phyloP scores from a whole-genome alignment of 2,329 filamentous ascomycete species.

The Drechslera avenae region DNA sequence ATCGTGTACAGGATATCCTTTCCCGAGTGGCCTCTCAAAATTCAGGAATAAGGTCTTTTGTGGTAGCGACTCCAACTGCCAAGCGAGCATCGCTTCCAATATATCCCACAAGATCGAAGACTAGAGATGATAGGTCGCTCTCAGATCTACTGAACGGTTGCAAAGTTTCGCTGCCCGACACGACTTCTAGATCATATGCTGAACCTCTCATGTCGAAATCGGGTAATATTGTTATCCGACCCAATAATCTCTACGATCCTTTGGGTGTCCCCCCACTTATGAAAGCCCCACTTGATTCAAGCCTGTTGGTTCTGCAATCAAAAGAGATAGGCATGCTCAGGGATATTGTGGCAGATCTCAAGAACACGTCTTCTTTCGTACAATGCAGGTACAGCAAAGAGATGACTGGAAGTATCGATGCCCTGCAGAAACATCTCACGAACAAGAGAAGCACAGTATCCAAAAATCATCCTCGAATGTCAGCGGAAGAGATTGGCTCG shows the following conservation, averaged over 20 bases:
- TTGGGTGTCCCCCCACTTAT: background rate
- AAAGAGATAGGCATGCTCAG: slow-evolving; percentile 16
- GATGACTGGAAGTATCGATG: slow-evolving; percentile 42
- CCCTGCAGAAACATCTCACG: slow-evolving; percentile 25
- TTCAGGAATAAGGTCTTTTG: background rate
- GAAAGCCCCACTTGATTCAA: background rate
- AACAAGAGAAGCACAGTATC: background rate
- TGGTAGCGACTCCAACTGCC: background rate
- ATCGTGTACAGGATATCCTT: slow-evolving; percentile 50
- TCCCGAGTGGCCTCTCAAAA: slow-evolving; percentile 2
- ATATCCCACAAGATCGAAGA: slow-evolving; percentile 5
- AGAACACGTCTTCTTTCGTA: slow-evolving; percentile 37
- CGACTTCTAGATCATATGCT: background rate
- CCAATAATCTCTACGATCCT: background rate
- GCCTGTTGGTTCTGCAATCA: background rate
- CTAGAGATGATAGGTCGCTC: slow-evolving; percentile 5
- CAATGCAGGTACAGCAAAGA: slow-evolving; percentile 50
- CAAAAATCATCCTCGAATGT: slow-evolving; percentile 6
- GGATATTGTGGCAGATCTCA: slow-evolving; percentile 18
- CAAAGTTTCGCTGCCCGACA: too few relatives aligned
- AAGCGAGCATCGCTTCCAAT: background rate
- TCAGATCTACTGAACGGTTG: background rate
- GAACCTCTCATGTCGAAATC: background rate
- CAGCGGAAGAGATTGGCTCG: slow-evolving; percentile 11
- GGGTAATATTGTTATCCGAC: background rate